phyloP scores from a whole-genome alignment of 495 filamentous ascomycete genomes.

The Neurospora sp. region DNA sequence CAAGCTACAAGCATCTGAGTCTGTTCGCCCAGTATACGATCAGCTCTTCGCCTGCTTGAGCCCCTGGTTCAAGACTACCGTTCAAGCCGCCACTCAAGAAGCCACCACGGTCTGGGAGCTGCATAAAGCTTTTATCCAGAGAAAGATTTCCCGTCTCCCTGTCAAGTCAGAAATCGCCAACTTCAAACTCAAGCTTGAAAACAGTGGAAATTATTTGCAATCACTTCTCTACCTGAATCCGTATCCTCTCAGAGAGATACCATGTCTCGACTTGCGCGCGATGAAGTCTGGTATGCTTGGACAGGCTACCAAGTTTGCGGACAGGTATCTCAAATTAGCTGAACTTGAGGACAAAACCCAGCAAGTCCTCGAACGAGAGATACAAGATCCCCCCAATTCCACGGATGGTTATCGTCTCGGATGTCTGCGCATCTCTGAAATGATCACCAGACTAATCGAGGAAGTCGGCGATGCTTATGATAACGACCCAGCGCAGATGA shows the following conservation, averaged over 20 bases:
- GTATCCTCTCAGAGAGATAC: neutral
- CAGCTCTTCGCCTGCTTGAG: conserved; percentile 11
- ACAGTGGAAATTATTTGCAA: conserved; percentile 33
- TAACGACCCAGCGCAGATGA: conserved; percentile 34
- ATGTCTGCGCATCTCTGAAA: conserved; percentile 16
- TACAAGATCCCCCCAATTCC: neutral
- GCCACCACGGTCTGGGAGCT: conserved; percentile 19
- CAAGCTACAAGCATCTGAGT: neutral
- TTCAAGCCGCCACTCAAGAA: conserved; percentile 7
- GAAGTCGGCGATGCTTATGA: conserved; percentile 31
- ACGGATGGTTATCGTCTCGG: neutral
- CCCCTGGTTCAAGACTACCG: conserved; percentile 9
- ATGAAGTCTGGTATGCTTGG: neutral
- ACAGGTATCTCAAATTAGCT: neutral
- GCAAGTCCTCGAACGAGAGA: neutral
- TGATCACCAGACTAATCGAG: conserved; percentile 29
- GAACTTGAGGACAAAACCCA: neutral
- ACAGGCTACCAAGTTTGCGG: neutral
- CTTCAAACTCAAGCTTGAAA: conserved; percentile 31
- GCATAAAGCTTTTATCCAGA: conserved; percentile 20
- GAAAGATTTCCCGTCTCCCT: conserved; percentile 32
- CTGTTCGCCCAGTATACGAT: neutral
- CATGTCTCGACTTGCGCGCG: neutral
- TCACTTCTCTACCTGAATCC: neutral
- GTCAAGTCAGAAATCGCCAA: conserved; percentile 17